Percentiles rank a stretch among this genome's conserved stretches.
Evolutionary conservation across 2,329 filamentous ascomycete genomes (phyloP).

Genomic region (Phialemoniopsis sp.): DNA sequence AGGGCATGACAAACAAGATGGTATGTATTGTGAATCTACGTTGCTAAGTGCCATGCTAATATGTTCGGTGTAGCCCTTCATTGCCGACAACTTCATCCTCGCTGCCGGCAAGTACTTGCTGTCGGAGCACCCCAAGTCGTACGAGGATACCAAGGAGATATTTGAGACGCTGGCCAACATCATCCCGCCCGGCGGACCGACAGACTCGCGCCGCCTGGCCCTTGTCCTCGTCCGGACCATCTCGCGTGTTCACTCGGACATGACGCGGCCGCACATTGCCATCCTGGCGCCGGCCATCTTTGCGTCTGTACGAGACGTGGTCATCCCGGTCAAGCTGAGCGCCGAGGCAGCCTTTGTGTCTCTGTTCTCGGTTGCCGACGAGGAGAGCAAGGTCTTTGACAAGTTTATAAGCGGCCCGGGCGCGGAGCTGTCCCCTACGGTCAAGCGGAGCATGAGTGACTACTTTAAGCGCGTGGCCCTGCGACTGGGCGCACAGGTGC

Average conservation of each 20-base stretch:
- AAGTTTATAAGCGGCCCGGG: slow-evolving; percentile 75
- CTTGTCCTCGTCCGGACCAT: slow-evolving; percentile 87
- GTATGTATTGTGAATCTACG: slow-evolving; percentile 45
- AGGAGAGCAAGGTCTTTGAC: slow-evolving; percentile 82
- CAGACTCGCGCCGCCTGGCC: slow-evolving; percentile 79
- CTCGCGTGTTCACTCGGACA: slow-evolving; percentile 71
- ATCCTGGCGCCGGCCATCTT: slow-evolving; percentile 83
- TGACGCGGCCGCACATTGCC: slow-evolving; percentile 76
- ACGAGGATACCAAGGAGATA: slow-evolving; percentile 73
- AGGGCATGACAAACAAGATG: slow-evolving; percentile 73
- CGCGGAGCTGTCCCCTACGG: slow-evolving; percentile 62
- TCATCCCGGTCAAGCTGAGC: slow-evolving; percentile 93
- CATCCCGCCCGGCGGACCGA: slow-evolving; percentile 72
- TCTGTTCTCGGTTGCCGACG: slow-evolving; percentile 84
- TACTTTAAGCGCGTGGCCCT: slow-evolving; percentile 94
- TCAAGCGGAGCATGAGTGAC: slow-evolving; percentile 88
- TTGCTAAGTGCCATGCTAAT: slow-evolving; percentile 10
- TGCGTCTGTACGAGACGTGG: slow-evolving; percentile 79
- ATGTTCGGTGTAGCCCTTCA: slow-evolving; percentile 54
- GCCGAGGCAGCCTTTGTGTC: slow-evolving; percentile 93
- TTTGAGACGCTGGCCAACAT: slow-evolving; percentile 73
- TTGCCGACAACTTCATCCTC: slow-evolving; percentile 83
- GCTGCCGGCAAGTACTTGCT: slow-evolving; percentile 90
- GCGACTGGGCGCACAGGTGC: slow-evolving; percentile 78
- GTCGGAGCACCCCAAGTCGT: slow-evolving; percentile 61